phyloP scores from a whole-genome alignment of 768 basidiomycete genomes.

The Boletus subcaerulescens region DNA sequence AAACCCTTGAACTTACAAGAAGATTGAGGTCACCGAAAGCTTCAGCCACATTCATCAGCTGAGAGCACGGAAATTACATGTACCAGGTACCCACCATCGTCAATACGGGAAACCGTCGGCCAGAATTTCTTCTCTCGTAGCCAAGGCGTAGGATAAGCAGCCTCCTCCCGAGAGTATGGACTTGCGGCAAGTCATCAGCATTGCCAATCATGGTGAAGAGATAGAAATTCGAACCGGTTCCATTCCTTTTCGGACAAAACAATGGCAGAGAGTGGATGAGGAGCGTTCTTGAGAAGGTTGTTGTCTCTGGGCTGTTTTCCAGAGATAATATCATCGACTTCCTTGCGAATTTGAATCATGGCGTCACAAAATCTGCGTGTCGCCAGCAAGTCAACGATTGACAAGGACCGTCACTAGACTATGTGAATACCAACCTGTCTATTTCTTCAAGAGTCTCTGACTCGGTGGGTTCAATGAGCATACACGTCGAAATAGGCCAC shows the following conservation, averaged over 20 bases:
- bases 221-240: slow-evolving; percentile 59
- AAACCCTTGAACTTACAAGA: slow-evolving; percentile 52
- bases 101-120: slow-evolving; percentile 89
- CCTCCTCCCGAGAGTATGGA: slow-evolving; percentile 85
- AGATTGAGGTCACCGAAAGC: slow-evolving; percentile 94
- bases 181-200: slow-evolving; percentile 36
- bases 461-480: slow-evolving; percentile 98
- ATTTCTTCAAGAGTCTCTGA: slow-evolving; percentile 92
- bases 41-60: slow-evolving; percentile 30
- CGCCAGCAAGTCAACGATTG: neutral
- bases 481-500: slow-evolving; percentile 96
- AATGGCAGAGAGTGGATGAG: slow-evolving; percentile 80
- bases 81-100: slow-evolving; percentile 69
- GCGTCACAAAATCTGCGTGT: slow-evolving; percentile 86
- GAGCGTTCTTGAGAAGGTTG: slow-evolving; percentile 92
- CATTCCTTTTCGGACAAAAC: slow-evolving; percentile 74
- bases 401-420: neutral
- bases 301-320: slow-evolving; percentile 90
- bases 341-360: slow-evolving; percentile 93
- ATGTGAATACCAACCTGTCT: slow-evolving; percentile 54
- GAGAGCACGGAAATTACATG: neutral
- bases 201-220: neutral
- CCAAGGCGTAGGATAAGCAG: slow-evolving; percentile 86
- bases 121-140: slow-evolving; percentile 92
- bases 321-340: slow-evolving; percentile 81